Percentiles rank a stretch among this genome's conserved stretches.
These are phyloP conservation scores for Olyra latifolia DNA, from an alignment of 176 grass and related monocot genomes.

Conservation along the genomic window DNA sequence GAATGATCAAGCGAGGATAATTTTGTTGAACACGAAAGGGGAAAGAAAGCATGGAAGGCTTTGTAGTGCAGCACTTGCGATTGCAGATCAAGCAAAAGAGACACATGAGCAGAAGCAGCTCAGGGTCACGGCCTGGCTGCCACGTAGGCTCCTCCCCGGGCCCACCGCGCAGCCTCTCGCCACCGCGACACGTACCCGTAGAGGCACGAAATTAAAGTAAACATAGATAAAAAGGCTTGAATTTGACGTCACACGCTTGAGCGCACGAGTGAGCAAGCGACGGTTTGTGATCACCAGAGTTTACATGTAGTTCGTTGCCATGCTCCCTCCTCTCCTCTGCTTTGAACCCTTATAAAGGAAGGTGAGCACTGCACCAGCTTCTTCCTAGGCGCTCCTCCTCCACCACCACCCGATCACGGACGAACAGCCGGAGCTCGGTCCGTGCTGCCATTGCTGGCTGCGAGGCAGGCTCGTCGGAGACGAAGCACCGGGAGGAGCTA, in stretches of 20 bases:
- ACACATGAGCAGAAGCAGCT: conserved; percentile 45
- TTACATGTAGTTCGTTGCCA: conserved; percentile 22
- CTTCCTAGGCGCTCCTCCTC: background rate
- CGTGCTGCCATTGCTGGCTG: background rate
- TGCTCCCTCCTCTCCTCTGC: background rate
- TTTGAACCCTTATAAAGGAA: conserved; percentile 52
- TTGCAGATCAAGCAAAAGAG: conserved; percentile 67
- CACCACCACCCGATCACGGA: background rate
- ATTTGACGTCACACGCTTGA: conserved; percentile 5
- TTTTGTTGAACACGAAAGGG: background rate
- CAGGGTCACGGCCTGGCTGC: background rate
- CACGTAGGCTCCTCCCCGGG: conserved; percentile 23
- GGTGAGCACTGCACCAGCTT: conserved; percentile 25
- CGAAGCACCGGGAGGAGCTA: too few relatives aligned
- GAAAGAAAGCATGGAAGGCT: conserved; percentile 21
- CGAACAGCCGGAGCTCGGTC: too few relatives aligned
- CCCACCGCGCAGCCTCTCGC: conserved; percentile 21
- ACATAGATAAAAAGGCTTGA: background rate
- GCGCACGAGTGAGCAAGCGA: too few relatives aligned
- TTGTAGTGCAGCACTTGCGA: conserved; percentile 58
- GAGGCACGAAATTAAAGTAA: background rate
- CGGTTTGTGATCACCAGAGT: conserved; percentile 18
- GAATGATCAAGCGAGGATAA: background rate
- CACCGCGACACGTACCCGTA: background rate
- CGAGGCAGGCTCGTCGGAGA: background rate